Evolutionary conservation across 257 asterid species (phyloP).

Genomic region (Henckelia pumila): DNA sequence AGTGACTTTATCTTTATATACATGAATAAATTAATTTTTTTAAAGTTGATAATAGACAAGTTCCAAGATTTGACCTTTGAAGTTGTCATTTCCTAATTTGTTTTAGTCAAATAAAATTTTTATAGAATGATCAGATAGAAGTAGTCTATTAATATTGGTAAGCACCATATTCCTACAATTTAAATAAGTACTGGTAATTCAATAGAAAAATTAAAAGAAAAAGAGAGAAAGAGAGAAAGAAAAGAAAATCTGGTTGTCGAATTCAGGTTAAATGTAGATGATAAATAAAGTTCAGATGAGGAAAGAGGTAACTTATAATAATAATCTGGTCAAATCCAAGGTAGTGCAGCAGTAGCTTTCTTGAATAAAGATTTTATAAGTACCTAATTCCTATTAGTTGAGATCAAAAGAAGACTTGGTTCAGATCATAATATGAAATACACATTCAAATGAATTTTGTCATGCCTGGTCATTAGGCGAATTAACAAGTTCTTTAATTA

Average conservation of each 20-base stretch:
- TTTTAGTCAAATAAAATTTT: neutral
- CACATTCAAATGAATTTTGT: neutral
- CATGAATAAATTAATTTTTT: neutral
- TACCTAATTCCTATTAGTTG: conserved; percentile 35
- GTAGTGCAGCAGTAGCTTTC: conserved; percentile 18
- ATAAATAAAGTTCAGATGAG: no score
- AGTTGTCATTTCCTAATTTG: neutral
- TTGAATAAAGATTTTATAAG: conserved; percentile 16
- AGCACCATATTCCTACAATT: neutral
- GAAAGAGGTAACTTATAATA: neutral
- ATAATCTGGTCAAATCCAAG: conserved; percentile 5
- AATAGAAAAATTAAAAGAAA: no score
- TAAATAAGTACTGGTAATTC: no score
- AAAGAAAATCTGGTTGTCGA: no score
- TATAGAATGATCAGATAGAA: neutral
- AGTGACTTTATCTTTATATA: conserved; percentile 25
- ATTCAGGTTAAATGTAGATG: neutral
- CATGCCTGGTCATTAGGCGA: neutral
- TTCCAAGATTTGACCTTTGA: conserved; percentile 11
- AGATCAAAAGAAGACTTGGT: conserved; percentile 27
- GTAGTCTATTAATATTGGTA: neutral
- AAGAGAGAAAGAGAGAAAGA: no score
- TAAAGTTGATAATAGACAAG: neutral
- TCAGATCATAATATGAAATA: conserved; percentile 9
- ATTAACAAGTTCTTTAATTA: neutral